Base-by-base conservation (phyloP, 1,284 basidiomycete genomes). In the Puccinia sorghi region DNA sequence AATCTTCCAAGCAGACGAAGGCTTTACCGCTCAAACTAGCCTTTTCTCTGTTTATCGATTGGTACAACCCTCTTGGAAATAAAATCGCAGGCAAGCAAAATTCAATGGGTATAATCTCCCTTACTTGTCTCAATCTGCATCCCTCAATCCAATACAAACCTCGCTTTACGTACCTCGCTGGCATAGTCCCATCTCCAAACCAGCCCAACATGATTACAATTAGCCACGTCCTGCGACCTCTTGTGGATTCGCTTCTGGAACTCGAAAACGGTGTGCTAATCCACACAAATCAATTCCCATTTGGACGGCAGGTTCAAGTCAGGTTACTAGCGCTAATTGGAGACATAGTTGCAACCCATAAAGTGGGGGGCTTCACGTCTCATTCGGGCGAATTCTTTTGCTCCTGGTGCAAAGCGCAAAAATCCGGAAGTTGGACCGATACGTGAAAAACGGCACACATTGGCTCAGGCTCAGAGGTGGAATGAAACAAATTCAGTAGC, bases 171-270 rank as follows among this genome's bases (percentile, higher is more conserved):
- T 73, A 20, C 52, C 1, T 73, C 7, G 25, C 71, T 15, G 71
- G 71, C 4, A 59, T 46, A 3, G 37, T 39, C 54, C 71, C 71
- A 22, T 25, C 52, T 6, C 71, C 71, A 37, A 39, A 72, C 3
- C 48, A 37, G 11, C 72, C 72, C 4, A 41, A 74, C 43, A 73
- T 61, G 56, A 48, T 22, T 61, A 57, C 71, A 43, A 61, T 73
- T 17, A 59, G n/a, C 32, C 4, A 73, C 43, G 7, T 59, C 27
- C 7, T 73, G 2, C 3, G n/a, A 39, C 54, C 52, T 12, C 32
- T 59, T 6, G 32, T 59, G 9, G 39, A 73, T 32, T 22, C 41
- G 7, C 41, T 73, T 2, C 4, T 72, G 5, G 12, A 52, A 4
- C 37, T 71, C 7, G n/a, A 71, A 5, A 27, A 71, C 17, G 43